Evolutionary conservation across 441 rosid genomes (phyloP).

Genomic region (Kokia cookei): DNA sequence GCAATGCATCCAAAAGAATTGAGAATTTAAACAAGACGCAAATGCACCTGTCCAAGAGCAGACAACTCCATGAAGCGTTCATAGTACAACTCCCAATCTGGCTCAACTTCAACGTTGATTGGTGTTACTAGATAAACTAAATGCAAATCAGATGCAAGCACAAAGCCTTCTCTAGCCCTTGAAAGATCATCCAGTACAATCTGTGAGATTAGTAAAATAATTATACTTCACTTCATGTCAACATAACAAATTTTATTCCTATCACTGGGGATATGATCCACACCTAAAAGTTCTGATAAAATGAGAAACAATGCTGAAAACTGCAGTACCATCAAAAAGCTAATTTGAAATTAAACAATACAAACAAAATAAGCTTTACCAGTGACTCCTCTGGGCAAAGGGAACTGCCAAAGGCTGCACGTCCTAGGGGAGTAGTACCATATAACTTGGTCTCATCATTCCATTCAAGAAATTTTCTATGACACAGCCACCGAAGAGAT

Average conservation of each 20-base stretch:
- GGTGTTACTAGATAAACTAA: conserved; percentile 91
- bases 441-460: conserved; percentile 89
- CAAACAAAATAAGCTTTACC: conserved; percentile 33
- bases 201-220: conserved; percentile 36
- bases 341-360: not conserved
- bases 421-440: conserved; percentile 91
- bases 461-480: conserved; percentile 89
- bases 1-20: not conserved
- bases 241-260: conserved; percentile 9
- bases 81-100: conserved; percentile 95
- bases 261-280: not conserved
- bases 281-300: conserved; percentile 4
- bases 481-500: conserved; percentile 98
- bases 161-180: conserved; percentile 97
- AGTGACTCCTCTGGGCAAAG: conserved; percentile 99
- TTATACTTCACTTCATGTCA: not conserved
- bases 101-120: conserved; percentile 88
- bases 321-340: not conserved
- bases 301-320: conserved; percentile 3
- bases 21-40: not conserved
- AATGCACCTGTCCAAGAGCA: conserved; percentile 75
- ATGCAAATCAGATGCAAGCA: conserved; percentile 97
- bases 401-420: conserved; percentile 98
- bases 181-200: conserved; percentile 94
- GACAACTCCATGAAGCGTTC: conserved; percentile 90